Conservation (phyloP, 768 basidiomycete genomes). For the Russula sp. region DNA sequence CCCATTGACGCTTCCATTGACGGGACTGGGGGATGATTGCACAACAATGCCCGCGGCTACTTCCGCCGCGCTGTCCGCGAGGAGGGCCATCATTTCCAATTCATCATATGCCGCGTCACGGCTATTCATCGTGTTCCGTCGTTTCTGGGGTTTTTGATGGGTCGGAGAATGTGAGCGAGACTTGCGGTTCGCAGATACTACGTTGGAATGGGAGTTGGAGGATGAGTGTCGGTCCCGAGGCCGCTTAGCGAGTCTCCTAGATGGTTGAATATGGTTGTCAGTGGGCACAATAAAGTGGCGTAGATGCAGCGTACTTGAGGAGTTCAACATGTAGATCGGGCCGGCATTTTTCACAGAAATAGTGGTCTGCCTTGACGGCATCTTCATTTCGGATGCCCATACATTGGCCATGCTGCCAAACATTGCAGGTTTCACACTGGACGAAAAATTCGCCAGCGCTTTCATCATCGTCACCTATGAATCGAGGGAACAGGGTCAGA, state of each 20-base stretch:
- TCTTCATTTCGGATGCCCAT: constrained; percentile 87
- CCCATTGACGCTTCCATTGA: constrained; percentile 39
- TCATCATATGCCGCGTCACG: constrained; percentile 86
- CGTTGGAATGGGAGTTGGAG: constrained; percentile 38
- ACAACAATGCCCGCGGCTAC: constrained; percentile 65
- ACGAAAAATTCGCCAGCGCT: constrained; percentile 96
- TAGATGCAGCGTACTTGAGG: constrained; percentile 56
- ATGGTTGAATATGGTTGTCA: constrained; percentile 23
- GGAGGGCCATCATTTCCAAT: constrained; percentile 60
- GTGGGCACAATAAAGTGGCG: constrained; percentile 30
- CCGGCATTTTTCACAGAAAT: constrained; percentile 91
- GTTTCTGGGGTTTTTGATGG: constrained; percentile 66
- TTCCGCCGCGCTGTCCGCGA: constrained; percentile 69
- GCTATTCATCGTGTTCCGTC: constrained; percentile 97
- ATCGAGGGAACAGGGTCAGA: constrained; percentile 32
- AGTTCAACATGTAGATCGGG: constrained; percentile 83
- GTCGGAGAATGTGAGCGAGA: constrained; percentile 76
- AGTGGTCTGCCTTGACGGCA: constrained; percentile 71
- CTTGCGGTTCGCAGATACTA: constrained; percentile 45
- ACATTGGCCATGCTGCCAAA: constrained; percentile 97
- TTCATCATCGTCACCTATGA: constrained; percentile 61
- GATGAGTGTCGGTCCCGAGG: constrained; percentile 62
- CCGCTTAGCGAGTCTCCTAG: constrained; percentile 63
- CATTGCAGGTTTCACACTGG: constrained; percentile 93
- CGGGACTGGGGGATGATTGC: constrained; percentile 41